Evolutionary conservation across 2,329 filamentous ascomycete species (phyloP), one percentile per base, ranked within the genome.

Genomic region (Trichoderma asperellum): DNA sequence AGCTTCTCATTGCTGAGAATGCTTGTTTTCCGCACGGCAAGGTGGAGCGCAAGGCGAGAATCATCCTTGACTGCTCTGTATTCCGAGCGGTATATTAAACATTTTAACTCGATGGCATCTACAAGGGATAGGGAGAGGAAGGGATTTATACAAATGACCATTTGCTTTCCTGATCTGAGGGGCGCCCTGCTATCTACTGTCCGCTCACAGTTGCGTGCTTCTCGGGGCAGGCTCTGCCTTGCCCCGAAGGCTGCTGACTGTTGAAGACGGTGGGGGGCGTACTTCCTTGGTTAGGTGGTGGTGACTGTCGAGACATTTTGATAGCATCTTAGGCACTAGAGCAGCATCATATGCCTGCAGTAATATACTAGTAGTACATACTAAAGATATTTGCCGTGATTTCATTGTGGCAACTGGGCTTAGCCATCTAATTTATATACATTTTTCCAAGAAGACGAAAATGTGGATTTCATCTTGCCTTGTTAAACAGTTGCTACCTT

Each of bases 41-140:
- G 88, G 88, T 91, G 88, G 88, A 91, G 88, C 87, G 87, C 88
- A 91, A 91, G 88, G 88, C 87, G 87, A 90, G 88, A 88, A 78
- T 83, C 82, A 88, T 91, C 88, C 88, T 91, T 91, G 88, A 85
- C 82, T 84, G 85, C 88, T 90, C 87, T 90, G 88, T 91, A 91
- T 90, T 90, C 88, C 87, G 88, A 89, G 88, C 88, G 88, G 88
- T 87, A 91, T 71, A 91, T 85, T 72, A 82, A 55, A 87, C 73
- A 69, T 68, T 70, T 29, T 68, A 55, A 71, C 69, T 76, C 75
- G 75, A 75, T 69, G 73, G 71, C 69, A 73, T 73, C 70, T 72
- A 68, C 63, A 75, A 70, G 72, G 73, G 78, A 73, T 63, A 75
- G 78, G 79, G 74, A 75, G 77, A 77, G 76, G 79, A 78, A 74